These are phyloP conservation scores for Capronia epimyces DNA, from an alignment of 2,329 filamentous ascomycete genomes.

Conservation along the genomic window DNA sequence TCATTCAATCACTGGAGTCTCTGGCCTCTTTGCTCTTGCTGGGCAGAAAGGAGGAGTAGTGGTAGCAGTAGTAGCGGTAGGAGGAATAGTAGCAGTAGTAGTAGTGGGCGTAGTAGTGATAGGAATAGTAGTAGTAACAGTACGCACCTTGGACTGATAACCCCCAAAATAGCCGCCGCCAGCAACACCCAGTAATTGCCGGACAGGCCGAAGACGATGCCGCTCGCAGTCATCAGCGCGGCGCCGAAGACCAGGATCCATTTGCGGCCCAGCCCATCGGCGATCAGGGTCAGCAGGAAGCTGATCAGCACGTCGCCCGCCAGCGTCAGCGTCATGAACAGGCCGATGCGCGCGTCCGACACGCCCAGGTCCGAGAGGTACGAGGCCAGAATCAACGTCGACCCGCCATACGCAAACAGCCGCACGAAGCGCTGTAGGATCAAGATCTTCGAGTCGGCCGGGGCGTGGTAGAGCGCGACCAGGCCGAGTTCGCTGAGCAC, in stretches of 20 bases:
- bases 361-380: conserved; percentile 55
- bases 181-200: conserved; percentile 56
- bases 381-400: conserved; percentile 56
- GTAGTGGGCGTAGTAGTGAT: no score
- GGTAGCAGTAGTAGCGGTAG: no score
- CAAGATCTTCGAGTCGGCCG: conserved; percentile 38
- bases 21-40: no score
- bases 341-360: conserved; percentile 54
- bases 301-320: conserved; percentile 57
- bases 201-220: conserved; percentile 49
- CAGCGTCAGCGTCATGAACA: conserved; percentile 62
- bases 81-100: no score
- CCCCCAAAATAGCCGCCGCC: conserved; percentile 53
- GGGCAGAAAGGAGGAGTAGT: neutral
- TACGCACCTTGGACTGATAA: conserved; percentile 51
- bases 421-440: conserved; percentile 45
- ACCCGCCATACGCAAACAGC: conserved; percentile 60
- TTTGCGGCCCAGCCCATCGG: conserved; percentile 53
- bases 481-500: conserved; percentile 35
- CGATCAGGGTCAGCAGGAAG: conserved; percentile 53
- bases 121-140: no score
- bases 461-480: conserved; percentile 35
- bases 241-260: conserved; percentile 51
- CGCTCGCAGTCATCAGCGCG: conserved; percentile 51
- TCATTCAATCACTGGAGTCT: no score